phyloP scores from a whole-genome alignment of 768 basidiomycete genomes.

The Baorangia bicolor region DNA sequence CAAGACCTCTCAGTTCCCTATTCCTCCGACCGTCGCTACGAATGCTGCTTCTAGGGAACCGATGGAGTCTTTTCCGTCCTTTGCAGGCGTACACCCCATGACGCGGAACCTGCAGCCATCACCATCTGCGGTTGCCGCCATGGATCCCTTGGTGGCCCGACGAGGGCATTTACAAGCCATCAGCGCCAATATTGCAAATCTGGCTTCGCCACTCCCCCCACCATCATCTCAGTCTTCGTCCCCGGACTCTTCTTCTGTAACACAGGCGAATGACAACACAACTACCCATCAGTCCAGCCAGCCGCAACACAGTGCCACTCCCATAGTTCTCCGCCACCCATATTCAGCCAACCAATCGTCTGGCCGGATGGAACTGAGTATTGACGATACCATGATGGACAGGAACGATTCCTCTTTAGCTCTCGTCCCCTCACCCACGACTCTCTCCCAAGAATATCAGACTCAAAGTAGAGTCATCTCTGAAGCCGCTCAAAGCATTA shows the following conservation, averaged over 20 bases:
- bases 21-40: not conserved
- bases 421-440: not conserved
- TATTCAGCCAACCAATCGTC: slow-evolving; percentile 4
- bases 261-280: not conserved
- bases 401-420: not conserved
- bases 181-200: slow-evolving; percentile 7
- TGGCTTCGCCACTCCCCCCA: slow-evolving; percentile 3
- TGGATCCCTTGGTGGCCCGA: slow-evolving; percentile 8
- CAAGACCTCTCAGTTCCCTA: not conserved
- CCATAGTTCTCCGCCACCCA: slow-evolving; percentile 9
- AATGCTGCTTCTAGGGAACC: not conserved
- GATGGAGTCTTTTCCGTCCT: not conserved
- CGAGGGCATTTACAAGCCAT: slow-evolving; percentile 19
- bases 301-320: not conserved
- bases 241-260: not conserved
- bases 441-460: slow-evolving; percentile 12
- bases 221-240: slow-evolving; percentile 11
- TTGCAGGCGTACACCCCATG: not conserved
- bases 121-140: not conserved
- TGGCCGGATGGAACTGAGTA: not conserved
- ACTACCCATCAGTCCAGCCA: not conserved
- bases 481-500: slow-evolving; percentile 15
- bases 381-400: not conserved
- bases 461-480: slow-evolving; percentile 6
- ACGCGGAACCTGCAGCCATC: not conserved